Evolutionary conservation across 306 rosid species (phyloP).

Genomic region (Hippophae rhamnoides): DNA sequence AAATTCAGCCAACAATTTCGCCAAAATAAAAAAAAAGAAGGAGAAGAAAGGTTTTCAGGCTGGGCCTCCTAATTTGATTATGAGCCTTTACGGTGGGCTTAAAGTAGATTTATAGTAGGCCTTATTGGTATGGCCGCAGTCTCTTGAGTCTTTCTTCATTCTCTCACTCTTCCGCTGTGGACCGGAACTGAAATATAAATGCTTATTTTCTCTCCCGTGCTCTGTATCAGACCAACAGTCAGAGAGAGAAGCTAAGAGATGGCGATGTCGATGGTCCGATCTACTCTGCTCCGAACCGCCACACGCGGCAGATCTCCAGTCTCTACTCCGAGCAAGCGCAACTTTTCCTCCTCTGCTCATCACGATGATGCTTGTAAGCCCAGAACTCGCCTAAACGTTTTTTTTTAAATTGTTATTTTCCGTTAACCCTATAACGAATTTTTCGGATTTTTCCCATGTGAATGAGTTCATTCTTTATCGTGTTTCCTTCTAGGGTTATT

Average conservation of each 20-base stretch:
- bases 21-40: too few species aligned
- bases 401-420: neutral
- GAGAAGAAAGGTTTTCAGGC: too few species aligned
- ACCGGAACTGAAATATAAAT: too few species aligned
- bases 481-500: slow-evolving; percentile 6
- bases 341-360: slow-evolving; percentile 45
- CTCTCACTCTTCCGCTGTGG: too few species aligned
- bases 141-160: too few species aligned
- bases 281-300: slow-evolving; percentile 47
- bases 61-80: too few species aligned
- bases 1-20: too few species aligned
- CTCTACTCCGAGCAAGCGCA: slow-evolving; percentile 38
- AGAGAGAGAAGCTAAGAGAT: slow-evolving; percentile 22
- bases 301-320: slow-evolving; percentile 37
- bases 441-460: neutral
- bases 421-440: neutral
- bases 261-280: slow-evolving; percentile 63
- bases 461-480: neutral
- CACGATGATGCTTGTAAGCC: slow-evolving; percentile 63
- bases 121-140: too few species aligned
- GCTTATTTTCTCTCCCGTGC: too few species aligned
- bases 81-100: too few species aligned
- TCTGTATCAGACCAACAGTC: neutral
- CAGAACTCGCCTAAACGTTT: slow-evolving; percentile 1
- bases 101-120: too few species aligned